Percentiles rank a stretch among this genome's conserved stretches.
Conservation (phyloP, 2,329 filamentous ascomycete genomes). For the Paracamarosporium sp. region DNA sequence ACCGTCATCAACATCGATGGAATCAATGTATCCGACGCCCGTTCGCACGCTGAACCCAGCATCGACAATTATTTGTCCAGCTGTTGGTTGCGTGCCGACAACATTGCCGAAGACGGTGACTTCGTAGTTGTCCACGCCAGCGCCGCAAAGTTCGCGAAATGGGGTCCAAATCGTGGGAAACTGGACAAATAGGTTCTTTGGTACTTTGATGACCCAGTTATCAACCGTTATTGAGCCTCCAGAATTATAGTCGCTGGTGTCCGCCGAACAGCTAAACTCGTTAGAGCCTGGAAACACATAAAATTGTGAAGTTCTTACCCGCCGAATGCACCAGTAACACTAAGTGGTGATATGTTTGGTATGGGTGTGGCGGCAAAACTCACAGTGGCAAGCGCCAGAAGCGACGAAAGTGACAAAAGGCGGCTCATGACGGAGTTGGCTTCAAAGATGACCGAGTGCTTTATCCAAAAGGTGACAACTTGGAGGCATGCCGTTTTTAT, state of each 20-base stretch:
- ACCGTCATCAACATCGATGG: slow-evolving; percentile 40
- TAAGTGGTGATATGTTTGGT: slow-evolving; percentile 31
- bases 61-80: slow-evolving; percentile 46
- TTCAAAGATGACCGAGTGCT: neutral
- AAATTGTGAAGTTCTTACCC: slow-evolving; percentile 19
- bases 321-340: slow-evolving; percentile 36
- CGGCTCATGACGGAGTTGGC: slow-evolving; percentile 24
- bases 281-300: neutral
- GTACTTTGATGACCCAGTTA: slow-evolving; percentile 54
- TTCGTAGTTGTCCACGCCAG: slow-evolving; percentile 28
- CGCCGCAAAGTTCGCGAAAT: slow-evolving; percentile 40
- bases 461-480: neutral
- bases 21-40: slow-evolving; percentile 46
- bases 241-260: slow-evolving; percentile 47
- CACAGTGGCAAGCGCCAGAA: slow-evolving; percentile 26
- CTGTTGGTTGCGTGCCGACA: slow-evolving; percentile 45
- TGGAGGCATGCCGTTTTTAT: neutral
- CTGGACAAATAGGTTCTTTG: slow-evolving; percentile 58
- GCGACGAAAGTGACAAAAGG: slow-evolving; percentile 17
- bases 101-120: slow-evolving; percentile 49
- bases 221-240: slow-evolving; percentile 56
- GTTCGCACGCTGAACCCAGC: slow-evolving; percentile 46
- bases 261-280: slow-evolving; percentile 19
- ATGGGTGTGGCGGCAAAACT: slow-evolving; percentile 26
- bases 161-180: slow-evolving; percentile 57